Conservation (phyloP, 495 filamentous ascomycete species). For the Hypoxylon lienhwacheense region DNA sequence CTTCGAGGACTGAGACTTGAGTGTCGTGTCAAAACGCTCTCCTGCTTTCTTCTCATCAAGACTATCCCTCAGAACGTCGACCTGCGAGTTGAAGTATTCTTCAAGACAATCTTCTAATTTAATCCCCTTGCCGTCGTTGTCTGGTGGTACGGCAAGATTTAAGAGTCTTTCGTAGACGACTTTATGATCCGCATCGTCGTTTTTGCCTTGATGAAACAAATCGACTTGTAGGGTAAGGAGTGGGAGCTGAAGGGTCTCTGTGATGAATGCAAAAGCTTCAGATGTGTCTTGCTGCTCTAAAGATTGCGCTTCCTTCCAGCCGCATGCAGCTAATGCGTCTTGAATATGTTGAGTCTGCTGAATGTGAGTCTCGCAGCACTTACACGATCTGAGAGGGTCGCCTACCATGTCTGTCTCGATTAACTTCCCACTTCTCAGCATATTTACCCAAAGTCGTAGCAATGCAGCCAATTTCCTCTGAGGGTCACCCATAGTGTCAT, state of each 20-base stretch:
- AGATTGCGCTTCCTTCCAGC: conserved; percentile 80
- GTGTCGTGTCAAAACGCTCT: conserved; percentile 11
- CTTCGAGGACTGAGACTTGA: neutral
- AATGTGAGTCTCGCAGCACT: conserved; percentile 38
- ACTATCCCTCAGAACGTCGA: conserved; percentile 81
- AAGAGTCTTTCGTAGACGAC: conserved; percentile 88
- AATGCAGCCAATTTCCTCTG: conserved; percentile 71
- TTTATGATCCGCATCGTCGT: conserved; percentile 84
- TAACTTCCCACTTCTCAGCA: conserved; percentile 79
- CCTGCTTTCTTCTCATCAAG: conserved; percentile 56
- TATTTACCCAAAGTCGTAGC: conserved; percentile 88
- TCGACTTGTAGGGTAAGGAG: conserved; percentile 92
- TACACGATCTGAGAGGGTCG: neutral
- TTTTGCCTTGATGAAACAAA: conserved; percentile 87
- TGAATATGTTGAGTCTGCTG: conserved; percentile 78
- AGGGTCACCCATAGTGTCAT: conserved; percentile 63
- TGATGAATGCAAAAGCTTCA: conserved; percentile 93
- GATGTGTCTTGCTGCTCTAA: conserved; percentile 88
- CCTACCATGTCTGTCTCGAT: conserved; percentile 84
- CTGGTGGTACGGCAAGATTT: conserved; percentile 80
- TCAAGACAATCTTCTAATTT: conserved; percentile 90
- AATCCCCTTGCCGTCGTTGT: conserved; percentile 63
- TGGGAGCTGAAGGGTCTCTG: conserved; percentile 82
- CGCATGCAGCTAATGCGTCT: conserved; percentile 79
- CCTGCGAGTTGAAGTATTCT: conserved; percentile 89